Percentiles rank a stretch among this genome's conserved stretches.
These are phyloP conservation scores for Cladosporium oxysporum DNA, from an alignment of 2,329 filamentous ascomycete species.

Conservation along the genomic window DNA sequence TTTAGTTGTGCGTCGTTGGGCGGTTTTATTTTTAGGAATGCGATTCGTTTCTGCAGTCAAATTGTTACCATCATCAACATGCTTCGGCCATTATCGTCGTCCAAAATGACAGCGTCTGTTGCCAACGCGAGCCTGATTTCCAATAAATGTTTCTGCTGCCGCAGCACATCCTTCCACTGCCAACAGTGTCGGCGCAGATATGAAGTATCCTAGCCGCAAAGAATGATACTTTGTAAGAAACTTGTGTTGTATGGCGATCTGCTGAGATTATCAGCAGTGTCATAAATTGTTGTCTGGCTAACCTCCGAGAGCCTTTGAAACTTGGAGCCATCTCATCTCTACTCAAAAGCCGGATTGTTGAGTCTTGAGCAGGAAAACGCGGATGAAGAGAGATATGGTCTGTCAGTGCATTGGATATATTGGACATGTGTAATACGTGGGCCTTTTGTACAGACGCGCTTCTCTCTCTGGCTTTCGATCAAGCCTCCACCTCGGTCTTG, in stretches of 20 bases:
- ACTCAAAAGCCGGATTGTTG: too few relatives aligned
- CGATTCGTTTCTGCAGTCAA: neutral
- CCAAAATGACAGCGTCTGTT: neutral
- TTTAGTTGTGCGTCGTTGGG: neutral
- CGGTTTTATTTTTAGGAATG: neutral
- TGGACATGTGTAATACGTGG: slow-evolving; percentile 18
- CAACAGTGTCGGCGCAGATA: neutral
- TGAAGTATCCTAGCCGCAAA: too few relatives aligned
- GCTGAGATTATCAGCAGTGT: too few relatives aligned
- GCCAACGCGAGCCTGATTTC: neutral
- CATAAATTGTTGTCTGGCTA: too few relatives aligned
- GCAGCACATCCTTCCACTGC: neutral
- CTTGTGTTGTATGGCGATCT: too few relatives aligned
- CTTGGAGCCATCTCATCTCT: too few relatives aligned
- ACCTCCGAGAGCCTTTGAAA: too few relatives aligned
- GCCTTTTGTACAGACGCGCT: slow-evolving; percentile 20
- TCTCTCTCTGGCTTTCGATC: slow-evolving; percentile 6
- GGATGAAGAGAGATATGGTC: neutral
- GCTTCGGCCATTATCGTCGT: neutral
- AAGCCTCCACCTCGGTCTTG: neutral
- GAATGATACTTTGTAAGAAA: too few relatives aligned
- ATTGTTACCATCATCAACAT: neutral
- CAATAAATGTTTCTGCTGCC: neutral
- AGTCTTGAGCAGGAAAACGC: too few relatives aligned
- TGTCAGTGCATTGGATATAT: slow-evolving; percentile 17